Percentiles rank a stretch among this genome's conserved stretches.
Conservation (phyloP, 768 basidiomycete genomes). For the Xerocomellus amylosporus region DNA sequence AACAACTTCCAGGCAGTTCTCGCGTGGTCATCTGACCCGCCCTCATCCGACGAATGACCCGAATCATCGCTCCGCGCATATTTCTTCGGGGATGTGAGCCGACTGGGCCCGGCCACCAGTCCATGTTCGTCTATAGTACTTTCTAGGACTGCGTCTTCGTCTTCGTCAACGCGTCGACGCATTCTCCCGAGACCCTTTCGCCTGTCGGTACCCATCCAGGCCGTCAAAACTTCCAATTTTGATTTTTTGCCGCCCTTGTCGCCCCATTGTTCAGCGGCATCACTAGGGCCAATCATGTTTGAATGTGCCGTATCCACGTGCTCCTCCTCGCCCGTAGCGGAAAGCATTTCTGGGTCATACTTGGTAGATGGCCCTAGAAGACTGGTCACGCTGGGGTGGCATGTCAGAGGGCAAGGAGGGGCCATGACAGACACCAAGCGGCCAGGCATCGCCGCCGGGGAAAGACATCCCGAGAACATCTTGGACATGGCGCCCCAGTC, state of each 20-base stretch:
- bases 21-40: slow-evolving; percentile 47
- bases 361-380: slow-evolving; percentile 25
- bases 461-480: slow-evolving; percentile 64
- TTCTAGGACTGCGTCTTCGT: slow-evolving; percentile 6
- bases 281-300: slow-evolving; percentile 61
- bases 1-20: slow-evolving; percentile 58
- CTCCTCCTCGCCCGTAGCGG: slow-evolving; percentile 16
- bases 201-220: slow-evolving; percentile 38
- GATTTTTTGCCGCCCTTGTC: slow-evolving; percentile 43
- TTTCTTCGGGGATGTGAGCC: neutral
- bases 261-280: slow-evolving; percentile 55
- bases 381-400: slow-evolving; percentile 1
- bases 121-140: neutral
- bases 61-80: slow-evolving; percentile 38
- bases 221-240: slow-evolving; percentile 45
- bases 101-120: neutral
- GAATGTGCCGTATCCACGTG: slow-evolving; percentile 53
- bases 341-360: neutral
- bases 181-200: slow-evolving; percentile 38
- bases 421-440: slow-evolving; percentile 19
- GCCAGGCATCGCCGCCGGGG: slow-evolving; percentile 1
- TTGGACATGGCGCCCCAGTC: slow-evolving; percentile 74
- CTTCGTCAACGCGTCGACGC: slow-evolving; percentile 16
- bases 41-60: slow-evolving; percentile 41
- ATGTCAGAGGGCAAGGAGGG: slow-evolving; percentile 22